Percentiles rank a stretch among this genome's conserved stretches.
These are phyloP conservation scores for Cladosporium oxysporum DNA, from an alignment of 2,329 filamentous ascomycete genomes.

Conservation along the genomic window DNA sequence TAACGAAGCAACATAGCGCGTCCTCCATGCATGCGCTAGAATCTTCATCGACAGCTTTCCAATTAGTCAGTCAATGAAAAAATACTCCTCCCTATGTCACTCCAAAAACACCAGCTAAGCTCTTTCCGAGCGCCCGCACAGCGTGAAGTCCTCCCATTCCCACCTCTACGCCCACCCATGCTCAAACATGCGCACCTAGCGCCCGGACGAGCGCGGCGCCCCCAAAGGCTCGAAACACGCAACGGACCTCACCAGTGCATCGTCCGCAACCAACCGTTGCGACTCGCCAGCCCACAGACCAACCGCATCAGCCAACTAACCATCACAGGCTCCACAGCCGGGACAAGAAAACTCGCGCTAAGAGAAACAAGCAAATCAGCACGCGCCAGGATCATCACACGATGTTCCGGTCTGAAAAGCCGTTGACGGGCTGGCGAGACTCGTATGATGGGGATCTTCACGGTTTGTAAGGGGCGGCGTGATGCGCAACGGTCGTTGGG, in stretches of 20 bases:
- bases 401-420: background rate
- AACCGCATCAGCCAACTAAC: background rate
- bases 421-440: background rate
- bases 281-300: background rate
- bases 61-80: background rate
- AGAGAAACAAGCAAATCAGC: background rate
- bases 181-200: background rate
- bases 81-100: background rate
- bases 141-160: background rate
- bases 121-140: background rate
- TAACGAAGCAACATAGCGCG: constrained; percentile 1
- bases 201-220: background rate
- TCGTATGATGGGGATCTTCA: background rate
- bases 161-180: background rate
- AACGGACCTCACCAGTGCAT: background rate
- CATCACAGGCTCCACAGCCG: background rate
- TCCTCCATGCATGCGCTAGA: constrained; percentile 3
- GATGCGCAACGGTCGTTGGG: background rate
- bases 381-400: background rate
- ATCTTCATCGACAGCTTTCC: constrained; percentile 6
- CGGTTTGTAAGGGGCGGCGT: background rate
- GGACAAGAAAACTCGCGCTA: background rate
- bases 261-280: background rate
- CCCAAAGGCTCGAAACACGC: background rate
- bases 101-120: background rate